phyloP scores from a whole-genome alignment of 148 eudicot species.

The Hydrangea macrophylla region DNA sequence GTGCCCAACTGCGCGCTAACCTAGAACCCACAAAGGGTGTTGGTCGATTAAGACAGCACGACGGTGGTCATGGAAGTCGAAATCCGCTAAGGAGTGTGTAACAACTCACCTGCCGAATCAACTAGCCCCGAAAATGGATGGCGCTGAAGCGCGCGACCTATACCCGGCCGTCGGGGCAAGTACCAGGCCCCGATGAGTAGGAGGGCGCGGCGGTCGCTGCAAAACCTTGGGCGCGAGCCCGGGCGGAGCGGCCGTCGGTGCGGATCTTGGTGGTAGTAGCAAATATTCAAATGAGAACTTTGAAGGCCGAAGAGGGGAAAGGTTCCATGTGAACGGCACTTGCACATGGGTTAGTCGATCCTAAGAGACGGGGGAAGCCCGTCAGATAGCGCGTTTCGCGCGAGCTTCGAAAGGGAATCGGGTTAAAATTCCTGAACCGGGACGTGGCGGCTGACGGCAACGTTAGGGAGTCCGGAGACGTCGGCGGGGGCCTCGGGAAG shows the following conservation, averaged over 20 bases:
- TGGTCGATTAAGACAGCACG: slow-evolving; percentile 17
- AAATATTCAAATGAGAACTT: slow-evolving; percentile 57
- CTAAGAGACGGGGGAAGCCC: no score
- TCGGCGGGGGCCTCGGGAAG: no score
- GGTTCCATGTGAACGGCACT: slow-evolving; percentile 48
- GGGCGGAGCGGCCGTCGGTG: slow-evolving; percentile 46
- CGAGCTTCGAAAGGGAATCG: no score
- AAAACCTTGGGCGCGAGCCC: slow-evolving; percentile 36
- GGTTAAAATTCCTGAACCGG: no score
- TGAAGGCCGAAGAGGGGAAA: slow-evolving; percentile 51
- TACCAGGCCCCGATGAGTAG: slow-evolving; percentile 37
- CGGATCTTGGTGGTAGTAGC: slow-evolving; percentile 59
- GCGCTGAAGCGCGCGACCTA: slow-evolving; percentile 51
- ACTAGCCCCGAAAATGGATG: slow-evolving; percentile 65
- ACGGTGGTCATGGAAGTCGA: slow-evolving; percentile 22
- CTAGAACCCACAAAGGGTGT: slow-evolving; percentile 17
- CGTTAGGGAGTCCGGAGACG: no score
- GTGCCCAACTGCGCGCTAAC: slow-evolving; percentile 10
- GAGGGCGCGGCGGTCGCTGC: slow-evolving; percentile 33
- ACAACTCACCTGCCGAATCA: slow-evolving; percentile 73
- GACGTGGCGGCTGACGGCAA: no score
- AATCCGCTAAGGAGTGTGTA: slow-evolving; percentile 65
- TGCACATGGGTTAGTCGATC: no score
- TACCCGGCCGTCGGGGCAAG: slow-evolving; percentile 40
- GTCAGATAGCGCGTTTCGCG: no score